Evolutionary conservation across 371 early-diverging fungal genomes (phyloP), one percentile per base, ranked within the genome.

Genomic region (Thermomucor indicae-seudaticae): DNA sequence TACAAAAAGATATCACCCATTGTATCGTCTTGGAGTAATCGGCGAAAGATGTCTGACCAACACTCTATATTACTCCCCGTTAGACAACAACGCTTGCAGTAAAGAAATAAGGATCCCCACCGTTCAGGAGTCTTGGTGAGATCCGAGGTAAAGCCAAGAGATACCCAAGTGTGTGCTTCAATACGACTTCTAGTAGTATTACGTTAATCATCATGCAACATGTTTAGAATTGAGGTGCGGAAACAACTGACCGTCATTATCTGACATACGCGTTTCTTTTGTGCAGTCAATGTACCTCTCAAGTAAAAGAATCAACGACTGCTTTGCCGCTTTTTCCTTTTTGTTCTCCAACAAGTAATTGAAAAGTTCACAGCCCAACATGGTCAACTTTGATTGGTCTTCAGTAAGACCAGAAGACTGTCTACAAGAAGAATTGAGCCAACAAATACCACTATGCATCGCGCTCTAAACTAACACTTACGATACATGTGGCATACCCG

Each of bases 401-500:
- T 37, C 37, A 3, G n/a, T n/a, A n/a, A n/a, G n/a, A n/a, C n/a
- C n/a, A n/a, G n/a, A n/a, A n/a, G n/a, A n/a, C n/a, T n/a, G n/a
- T n/a, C n/a, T n/a, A n/a, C n/a, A n/a, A n/a, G n/a, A n/a, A n/a
- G n/a, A n/a, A n/a, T n/a, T n/a, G n/a, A n/a, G n/a, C n/a, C n/a
- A n/a, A n/a, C n/a, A n/a, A n/a, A n/a, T n/a, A n/a, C n/a, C n/a
- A n/a, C n/a, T n/a, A n/a, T n/a, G n/a, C n/a, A n/a, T n/a, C n/a
- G n/a, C n/a, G n/a, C n/a, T n/a, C n/a, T n/a, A n/a, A n/a, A n/a
- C n/a, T n/a, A n/a, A n/a, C n/a, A n/a, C n/a, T n/a, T n/a, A n/a
- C n/a, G n/a, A n/a, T n/a, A n/a, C n/a, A n/a, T n/a, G n/a, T n/a
- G 70, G 70, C 20, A 70, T 73, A 0, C 60, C 57, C 10, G 40